Percentiles rank a stretch among this genome's conserved stretches.
Conservation (phyloP, 768 basidiomycete species). For the Lactifluus echinatus region DNA sequence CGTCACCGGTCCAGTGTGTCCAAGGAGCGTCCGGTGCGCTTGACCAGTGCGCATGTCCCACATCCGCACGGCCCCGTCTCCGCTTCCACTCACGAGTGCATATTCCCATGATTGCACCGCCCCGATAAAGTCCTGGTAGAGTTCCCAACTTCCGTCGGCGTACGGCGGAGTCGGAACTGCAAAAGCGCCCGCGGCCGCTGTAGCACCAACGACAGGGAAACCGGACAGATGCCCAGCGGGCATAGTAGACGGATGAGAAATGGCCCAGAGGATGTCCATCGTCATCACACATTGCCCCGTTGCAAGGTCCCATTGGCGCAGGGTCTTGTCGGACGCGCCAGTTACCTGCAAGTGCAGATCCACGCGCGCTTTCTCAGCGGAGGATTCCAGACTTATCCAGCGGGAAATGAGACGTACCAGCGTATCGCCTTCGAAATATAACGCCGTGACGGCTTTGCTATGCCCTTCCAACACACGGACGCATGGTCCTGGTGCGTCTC, state of each 20-base stretch:
- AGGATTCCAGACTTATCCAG: background rate
- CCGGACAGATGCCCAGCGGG: slow-evolving; percentile 35
- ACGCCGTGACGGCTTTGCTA: slow-evolving; percentile 81
- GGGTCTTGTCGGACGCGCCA: slow-evolving; percentile 95
- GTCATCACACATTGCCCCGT: slow-evolving; percentile 98
- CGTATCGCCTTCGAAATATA: slow-evolving; percentile 94
- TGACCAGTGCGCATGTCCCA: slow-evolving; percentile 99
- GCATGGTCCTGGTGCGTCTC: slow-evolving; percentile 42
- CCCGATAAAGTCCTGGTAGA: slow-evolving; percentile 96
- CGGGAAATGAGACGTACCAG: slow-evolving; percentile 46
- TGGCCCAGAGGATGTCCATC: slow-evolving; percentile 99
- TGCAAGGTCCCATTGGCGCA: slow-evolving; percentile 95
- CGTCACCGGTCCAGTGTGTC: slow-evolving; percentile 90
- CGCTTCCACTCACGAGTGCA: slow-evolving; percentile 92
- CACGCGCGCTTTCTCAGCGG: background rate
- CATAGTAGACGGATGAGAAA: slow-evolving; percentile 70
- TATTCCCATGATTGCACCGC: slow-evolving; percentile 99
- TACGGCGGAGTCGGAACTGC: slow-evolving; percentile 80
- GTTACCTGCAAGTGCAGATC: slow-evolving; percentile 72
- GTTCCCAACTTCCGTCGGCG: slow-evolving; percentile 86
- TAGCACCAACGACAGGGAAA: slow-evolving; percentile 43
- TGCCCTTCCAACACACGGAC: slow-evolving; percentile 80
- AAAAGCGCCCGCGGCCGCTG: slow-evolving; percentile 56
- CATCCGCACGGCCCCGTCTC: slow-evolving; percentile 96
- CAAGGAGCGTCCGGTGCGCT: slow-evolving; percentile 84